Evolutionary conservation across 768 basidiomycete species (phyloP).

Genomic region (Galerina marginata): DNA sequence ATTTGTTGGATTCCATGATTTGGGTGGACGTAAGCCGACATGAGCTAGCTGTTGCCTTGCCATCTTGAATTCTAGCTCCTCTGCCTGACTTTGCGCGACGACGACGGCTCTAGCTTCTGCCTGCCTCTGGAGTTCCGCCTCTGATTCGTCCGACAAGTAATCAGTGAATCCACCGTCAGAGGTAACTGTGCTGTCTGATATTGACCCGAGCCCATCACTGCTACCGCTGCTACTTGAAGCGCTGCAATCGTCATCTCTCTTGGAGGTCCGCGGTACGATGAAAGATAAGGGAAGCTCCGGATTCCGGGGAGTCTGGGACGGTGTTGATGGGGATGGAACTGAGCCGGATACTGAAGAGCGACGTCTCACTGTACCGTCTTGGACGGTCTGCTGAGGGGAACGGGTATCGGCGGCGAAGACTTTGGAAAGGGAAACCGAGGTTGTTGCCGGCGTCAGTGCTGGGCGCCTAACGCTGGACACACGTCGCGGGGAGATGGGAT

Average conservation of each 20-base stretch:
- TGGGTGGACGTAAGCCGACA: conserved; percentile 78
- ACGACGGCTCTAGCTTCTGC: conserved; percentile 81
- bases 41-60: conserved; percentile 79
- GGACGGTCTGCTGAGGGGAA: conserved; percentile 22
- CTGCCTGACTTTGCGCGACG: conserved; percentile 78
- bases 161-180: conserved; percentile 91
- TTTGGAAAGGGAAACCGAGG: conserved; percentile 46
- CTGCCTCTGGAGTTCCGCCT: conserved; percentile 85
- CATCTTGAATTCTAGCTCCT: conserved; percentile 82
- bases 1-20: conserved; percentile 70
- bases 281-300: conserved; percentile 22
- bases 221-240: conserved; percentile 68
- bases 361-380: conserved; percentile 29
- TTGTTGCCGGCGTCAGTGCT: conserved; percentile 46
- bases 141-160: conserved; percentile 92
- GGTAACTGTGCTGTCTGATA: conserved; percentile 78
- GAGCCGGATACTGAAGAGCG: conserved; percentile 34
- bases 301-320: conserved; percentile 15
- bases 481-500: conserved; percentile 50
- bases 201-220: conserved; percentile 65
- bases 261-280: conserved; percentile 34
- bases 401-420: conserved; percentile 41
- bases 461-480: conserved; percentile 48
- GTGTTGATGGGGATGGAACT: conserved; percentile 20
- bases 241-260: conserved; percentile 46